Base-by-base conservation (phyloP, 139 green algal genomes). In the Chlamydomonas sphaeroides region DNA sequence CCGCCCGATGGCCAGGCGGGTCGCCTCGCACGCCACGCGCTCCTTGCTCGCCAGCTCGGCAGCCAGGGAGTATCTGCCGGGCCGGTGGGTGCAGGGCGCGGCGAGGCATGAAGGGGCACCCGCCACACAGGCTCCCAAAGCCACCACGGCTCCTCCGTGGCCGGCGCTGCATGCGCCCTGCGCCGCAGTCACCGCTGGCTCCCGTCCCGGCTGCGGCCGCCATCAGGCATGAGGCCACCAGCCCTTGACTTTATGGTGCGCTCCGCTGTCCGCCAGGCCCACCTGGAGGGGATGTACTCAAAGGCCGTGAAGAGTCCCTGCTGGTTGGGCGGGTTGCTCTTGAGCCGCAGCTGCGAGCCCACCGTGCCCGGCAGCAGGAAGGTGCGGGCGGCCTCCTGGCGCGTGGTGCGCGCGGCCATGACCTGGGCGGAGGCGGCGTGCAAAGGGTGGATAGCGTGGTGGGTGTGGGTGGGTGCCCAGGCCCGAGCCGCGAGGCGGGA, bases 231-330 rank as follows among this genome's bases (percentile, higher is more conserved):
- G n/a, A n/a, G n/a, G n/a, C n/a, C n/a, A n/a, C n/a, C n/a, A n/a
- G n/a, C n/a, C n/a, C n/a, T n/a, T n/a, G n/a, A n/a, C n/a, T n/a
- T n/a, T n/a, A n/a, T n/a, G n/a, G n/a, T n/a, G n/a, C n/a, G n/a
- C n/a, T n/a, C n/a, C n/a, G n/a, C n/a, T n/a, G n/a, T 17, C 1
- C 30, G 10, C 41, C 18, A 15, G 32, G n/a, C 73, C 1, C 59
- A 80, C 45, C 66, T 48, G 2, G 83, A 91, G 2, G 88, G 86
- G 8, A 90, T 87, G 86, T 92, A 93, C 75, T 92, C 86, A 72
- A 93, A 92, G 3, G 79, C 68, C 36, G 65, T 33, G 65, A 93
- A 93, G 6, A 92, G 84, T 32, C 81, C 85, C 57, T 90, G 88
- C 6, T 53, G 26, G 72, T 90, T 88, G 66, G 49, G 56, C 0